Percentiles rank a stretch among this genome's conserved stretches.
Conservation (phyloP, 768 basidiomycete genomes). For the Tubosaeta sp. region DNA sequence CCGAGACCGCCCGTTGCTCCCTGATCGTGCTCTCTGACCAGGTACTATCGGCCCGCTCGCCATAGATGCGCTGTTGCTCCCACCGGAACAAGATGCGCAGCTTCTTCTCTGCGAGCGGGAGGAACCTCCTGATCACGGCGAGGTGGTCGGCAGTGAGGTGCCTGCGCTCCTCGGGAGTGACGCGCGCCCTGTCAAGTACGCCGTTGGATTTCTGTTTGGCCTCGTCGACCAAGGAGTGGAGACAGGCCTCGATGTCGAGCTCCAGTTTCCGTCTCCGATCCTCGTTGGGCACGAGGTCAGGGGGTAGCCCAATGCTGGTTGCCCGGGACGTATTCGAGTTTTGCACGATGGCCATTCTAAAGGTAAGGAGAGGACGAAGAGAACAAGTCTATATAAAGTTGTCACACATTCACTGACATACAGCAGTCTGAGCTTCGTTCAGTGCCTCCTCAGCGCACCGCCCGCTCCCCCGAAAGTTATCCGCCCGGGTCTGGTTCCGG, state of each 20-base stretch:
- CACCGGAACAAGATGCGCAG: conserved; percentile 41
- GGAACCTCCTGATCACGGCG: conserved; percentile 42
- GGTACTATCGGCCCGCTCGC: conserved; percentile 30
- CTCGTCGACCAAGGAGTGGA: conserved; percentile 47
- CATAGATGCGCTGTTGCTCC: conserved; percentile 49
- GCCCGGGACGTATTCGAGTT: conserved; percentile 9
- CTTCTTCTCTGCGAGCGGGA: conserved; percentile 42
- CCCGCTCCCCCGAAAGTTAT: no score
- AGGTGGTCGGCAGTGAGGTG: conserved; percentile 37
- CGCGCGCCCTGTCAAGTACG: conserved; percentile 44
- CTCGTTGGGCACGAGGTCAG: conserved; percentile 47
- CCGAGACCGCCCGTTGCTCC: conserved; percentile 44
- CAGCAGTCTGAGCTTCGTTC: no score
- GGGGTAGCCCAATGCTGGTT: conserved; percentile 6
- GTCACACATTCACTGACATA: no score
- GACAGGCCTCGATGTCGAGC: conserved; percentile 48
- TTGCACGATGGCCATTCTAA: conserved; percentile 21
- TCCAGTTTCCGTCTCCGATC: conserved; percentile 48
- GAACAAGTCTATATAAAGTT: no score
- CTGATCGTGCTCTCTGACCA: conserved; percentile 33
- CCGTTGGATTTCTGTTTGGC: conserved; percentile 55
- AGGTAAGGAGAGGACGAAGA: no score
- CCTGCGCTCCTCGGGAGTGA: conserved; percentile 31
- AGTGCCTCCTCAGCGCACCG: no score
- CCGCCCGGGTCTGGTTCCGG: no score